Evolutionary conservation across 2,329 filamentous ascomycete genomes (phyloP), one percentile per base, ranked within the genome.

Genomic region (Aspergillus aculeatinus): DNA sequence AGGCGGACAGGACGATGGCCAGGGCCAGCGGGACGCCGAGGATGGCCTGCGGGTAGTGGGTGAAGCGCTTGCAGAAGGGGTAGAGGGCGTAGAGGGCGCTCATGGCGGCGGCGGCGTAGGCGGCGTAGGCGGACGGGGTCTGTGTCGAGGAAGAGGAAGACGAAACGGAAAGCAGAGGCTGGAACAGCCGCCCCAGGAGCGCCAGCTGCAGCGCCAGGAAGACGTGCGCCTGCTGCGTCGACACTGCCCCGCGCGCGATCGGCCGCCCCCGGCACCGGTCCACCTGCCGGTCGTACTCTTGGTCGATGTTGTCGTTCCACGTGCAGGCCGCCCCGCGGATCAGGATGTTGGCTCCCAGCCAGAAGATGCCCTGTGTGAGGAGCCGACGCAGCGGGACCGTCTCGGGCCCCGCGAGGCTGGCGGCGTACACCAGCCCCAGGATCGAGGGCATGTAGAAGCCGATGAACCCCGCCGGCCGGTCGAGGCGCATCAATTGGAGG

Each of bases 221-320:
- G 19, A 87, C 80, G 2, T 95, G 75, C 2, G 87, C 91, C 19
- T 86, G 80, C 68, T 86, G 83, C 0, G 90, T 89, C 2, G 86
- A 88, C 53, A 96, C 80, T 54, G 91, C 92, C 39, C 89, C 84
- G 16, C 92, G 85, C 1, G 92, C 91, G 61, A 96, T 89, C 2
- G 92, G 92, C n/a, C 92, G 87, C 33, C 91, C 81, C 14, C 88
- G 85, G 5, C 92, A 96, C 53, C 92, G 85, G 1, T 84, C 77
- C 16, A 96, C 92, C 63, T 92, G 85, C 5, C 89, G 89, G 75
- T 96, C 92, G 16, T 96, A 86, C 67, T 95, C 89, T 57, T 91
- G 86, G 75, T 96, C 92, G 89, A 91, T 93, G 54, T 95, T 85
- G 73, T 96, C 92, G 73, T 96, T 96, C 77, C 96, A 92, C 19